Evolutionary conservation across 1,284 basidiomycete genomes (phyloP), one percentile per base, ranked within the genome.

Genomic region (Melanopsichium pennsylvanicum): DNA sequence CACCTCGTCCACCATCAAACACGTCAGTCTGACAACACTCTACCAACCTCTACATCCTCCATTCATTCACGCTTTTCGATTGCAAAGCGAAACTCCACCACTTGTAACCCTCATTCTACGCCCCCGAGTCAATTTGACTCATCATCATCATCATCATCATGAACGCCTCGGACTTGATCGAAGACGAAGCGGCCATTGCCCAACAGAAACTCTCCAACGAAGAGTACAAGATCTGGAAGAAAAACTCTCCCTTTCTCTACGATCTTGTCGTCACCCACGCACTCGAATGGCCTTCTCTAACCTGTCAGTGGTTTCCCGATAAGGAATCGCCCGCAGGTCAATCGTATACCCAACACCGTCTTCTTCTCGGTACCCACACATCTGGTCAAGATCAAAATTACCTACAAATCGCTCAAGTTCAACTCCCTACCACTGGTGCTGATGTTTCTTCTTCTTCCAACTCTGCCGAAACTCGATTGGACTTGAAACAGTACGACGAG

Each of bases 261-360:
- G 95, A 98, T 83, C 86, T 95, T 18, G 92, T 98, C 70, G 90
- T 99, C 75, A 97, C 95, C 0, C 94, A 97, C 81, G 95, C 96
- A 22, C 86, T 98, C 48, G 93, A 97, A 81, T 99, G 96, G 96
- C 96, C 96, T 15, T 93, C 90, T 75, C 82, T 99, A 75, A 99
- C 96, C 3, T 94, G 92, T 81, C 96, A 98, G 84, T 99, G 96
- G 96, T 92, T 99, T 81, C 96, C 96, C 0, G 95, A 99, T 85
- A 90, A 89, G 82, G 93, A 97, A 37, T 49, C 68, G 23, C 90
- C 93, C 21, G 84, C 90, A 44, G 89, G 90, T 82, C 96, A 94
- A 78, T 88, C 92, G 23, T 96, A 95, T 83, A 92, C 91, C 9
- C 87, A 89, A 33, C 95, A 98, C 82, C 90, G 95, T 29, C 86